Conservation (phyloP, 2,329 filamentous ascomycete species). For the Epichloe sibirici region DNA sequence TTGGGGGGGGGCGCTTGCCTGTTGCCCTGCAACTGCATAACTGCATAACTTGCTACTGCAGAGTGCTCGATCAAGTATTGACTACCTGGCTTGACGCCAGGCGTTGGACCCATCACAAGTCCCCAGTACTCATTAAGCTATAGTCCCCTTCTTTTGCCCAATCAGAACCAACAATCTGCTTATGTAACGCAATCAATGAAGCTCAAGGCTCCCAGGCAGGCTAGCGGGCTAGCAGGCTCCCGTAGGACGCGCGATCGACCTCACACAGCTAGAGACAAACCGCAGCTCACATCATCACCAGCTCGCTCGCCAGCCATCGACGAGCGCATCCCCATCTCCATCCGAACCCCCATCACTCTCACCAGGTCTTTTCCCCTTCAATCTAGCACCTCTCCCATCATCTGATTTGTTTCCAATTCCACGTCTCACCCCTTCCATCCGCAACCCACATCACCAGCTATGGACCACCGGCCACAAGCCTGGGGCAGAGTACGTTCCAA, state of each 20-base stretch:
- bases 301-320: conserved; percentile 8
- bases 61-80: background rate
- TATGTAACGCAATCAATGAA: conserved; percentile 15
- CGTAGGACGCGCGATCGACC: conserved; percentile 25
- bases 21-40: no score
- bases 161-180: conserved; percentile 15
- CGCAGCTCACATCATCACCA: conserved; percentile 8
- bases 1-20: no score
- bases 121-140: background rate
- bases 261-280: conserved; percentile 3
- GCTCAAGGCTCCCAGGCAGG: background rate
- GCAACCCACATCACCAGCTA: conserved; percentile 20
- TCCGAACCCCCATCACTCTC: background rate
- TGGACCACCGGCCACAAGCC: conserved; percentile 63
- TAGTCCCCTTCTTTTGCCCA: conserved; percentile 12
- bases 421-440: background rate
- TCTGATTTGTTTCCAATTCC: background rate
- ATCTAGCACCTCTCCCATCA: background rate
- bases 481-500: conserved; percentile 54
- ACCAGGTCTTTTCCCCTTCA: background rate
- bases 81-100: background rate
- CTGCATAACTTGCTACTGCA: no score
- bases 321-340: background rate
- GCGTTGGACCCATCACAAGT: background rate
- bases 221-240: conserved; percentile 20